Conservation (phyloP, 306 rosid species). For the Fragaria nilgerrensis region DNA sequence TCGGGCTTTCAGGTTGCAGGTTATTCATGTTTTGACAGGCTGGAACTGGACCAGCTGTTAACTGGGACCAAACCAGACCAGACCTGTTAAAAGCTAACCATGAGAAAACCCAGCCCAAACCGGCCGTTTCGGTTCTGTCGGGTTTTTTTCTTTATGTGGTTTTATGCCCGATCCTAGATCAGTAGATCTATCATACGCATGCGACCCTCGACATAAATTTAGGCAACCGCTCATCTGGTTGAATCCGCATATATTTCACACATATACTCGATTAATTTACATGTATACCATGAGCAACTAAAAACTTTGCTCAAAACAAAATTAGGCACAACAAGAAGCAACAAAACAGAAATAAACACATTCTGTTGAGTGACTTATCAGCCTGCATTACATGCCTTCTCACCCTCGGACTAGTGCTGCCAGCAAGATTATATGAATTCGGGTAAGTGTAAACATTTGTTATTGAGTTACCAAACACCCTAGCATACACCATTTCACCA, state of each 20-base stretch:
- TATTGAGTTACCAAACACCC: slow-evolving; percentile 67
- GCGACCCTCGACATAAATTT: not conserved
- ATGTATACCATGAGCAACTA: slow-evolving; percentile 19
- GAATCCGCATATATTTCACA: not conserved
- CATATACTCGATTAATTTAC: slow-evolving; percentile 30
- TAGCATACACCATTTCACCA: slow-evolving; percentile 69
- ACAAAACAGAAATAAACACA: slow-evolving; percentile 74
- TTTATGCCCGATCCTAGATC: no score
- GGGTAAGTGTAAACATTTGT: slow-evolving; percentile 57
- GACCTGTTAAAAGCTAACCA: no score
- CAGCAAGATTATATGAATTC: slow-evolving; percentile 49
- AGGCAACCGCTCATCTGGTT: not conserved
- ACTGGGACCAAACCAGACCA: no score
- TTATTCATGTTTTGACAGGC: no score
- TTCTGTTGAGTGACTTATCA: slow-evolving; percentile 68
- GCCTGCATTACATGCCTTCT: slow-evolving; percentile 65
- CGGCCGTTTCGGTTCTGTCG: no score
- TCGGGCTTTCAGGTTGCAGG: no score
- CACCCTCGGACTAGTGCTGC: slow-evolving; percentile 54
- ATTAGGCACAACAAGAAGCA: slow-evolving; percentile 65
- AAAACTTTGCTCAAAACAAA: slow-evolving; percentile 45
- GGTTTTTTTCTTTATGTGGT: no score
- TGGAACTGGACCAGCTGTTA: no score
- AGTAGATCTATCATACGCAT: no score
- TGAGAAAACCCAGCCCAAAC: no score